phyloP scores from a whole-genome alignment of 768 basidiomycete genomes.

The Boletus sp. region DNA sequence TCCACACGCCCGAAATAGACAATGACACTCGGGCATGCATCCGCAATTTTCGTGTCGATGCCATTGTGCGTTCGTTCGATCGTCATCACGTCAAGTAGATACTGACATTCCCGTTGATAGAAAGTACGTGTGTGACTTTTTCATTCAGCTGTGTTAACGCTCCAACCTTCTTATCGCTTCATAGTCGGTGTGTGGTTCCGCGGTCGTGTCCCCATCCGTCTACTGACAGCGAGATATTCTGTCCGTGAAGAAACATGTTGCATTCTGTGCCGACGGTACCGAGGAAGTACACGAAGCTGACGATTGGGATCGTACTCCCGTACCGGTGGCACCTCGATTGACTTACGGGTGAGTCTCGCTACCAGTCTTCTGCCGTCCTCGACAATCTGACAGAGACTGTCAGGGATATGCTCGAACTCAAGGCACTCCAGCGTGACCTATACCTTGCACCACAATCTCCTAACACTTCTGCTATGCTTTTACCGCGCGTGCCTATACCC shows the following conservation, averaged over 20 bases:
- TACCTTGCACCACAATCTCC: conserved; percentile 54
- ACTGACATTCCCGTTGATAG: conserved; percentile 7
- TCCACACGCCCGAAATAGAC: conserved; percentile 7
- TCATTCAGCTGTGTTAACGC: not conserved
- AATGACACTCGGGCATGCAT: conserved; percentile 21
- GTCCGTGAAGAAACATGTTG: conserved; percentile 49
- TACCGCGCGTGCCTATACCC: conserved; percentile 56
- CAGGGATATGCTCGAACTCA: conserved; percentile 66
- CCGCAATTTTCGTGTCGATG: conserved; percentile 25
- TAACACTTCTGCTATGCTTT: conserved; percentile 40
- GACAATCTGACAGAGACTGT: not conserved
- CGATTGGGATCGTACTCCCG: conserved; percentile 77
- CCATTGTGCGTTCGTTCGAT: conserved; percentile 10
- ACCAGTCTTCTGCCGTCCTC: not conserved
- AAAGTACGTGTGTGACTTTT: conserved; percentile 12
- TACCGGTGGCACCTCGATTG: conserved; percentile 57
- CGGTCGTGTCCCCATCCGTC: not conserved
- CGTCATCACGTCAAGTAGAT: not conserved
- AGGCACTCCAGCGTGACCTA: conserved; percentile 62
- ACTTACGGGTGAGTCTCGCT: conserved; percentile 60
- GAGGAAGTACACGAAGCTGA: conserved; percentile 66
- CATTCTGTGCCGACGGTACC: conserved; percentile 51
- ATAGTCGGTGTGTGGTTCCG: conserved; percentile 11
- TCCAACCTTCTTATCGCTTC: not conserved
- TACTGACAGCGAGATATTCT: not conserved